phyloP scores from a whole-genome alignment of 2,329 filamentous ascomycete genomes.

The Neonectria coccinea region DNA sequence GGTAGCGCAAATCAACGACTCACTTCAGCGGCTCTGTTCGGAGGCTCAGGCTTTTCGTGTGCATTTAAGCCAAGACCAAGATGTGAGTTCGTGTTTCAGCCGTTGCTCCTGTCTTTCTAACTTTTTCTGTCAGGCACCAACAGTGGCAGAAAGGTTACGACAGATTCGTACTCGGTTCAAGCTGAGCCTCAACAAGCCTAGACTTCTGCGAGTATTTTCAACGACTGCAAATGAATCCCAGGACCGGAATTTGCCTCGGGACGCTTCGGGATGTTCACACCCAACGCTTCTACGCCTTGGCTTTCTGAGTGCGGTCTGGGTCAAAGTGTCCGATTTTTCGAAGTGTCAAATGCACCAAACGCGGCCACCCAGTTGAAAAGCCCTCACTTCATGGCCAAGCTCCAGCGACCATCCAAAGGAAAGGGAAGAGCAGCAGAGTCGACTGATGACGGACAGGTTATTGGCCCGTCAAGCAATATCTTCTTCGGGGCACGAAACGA shows the following conservation, averaged over 20 bases:
- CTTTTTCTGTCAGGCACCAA: not conserved
- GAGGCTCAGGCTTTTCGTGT: not conserved
- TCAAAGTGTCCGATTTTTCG: not conserved
- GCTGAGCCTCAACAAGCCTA: not conserved
- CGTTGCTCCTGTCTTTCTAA: not conserved
- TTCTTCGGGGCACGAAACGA: not conserved
- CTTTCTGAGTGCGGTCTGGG: not conserved
- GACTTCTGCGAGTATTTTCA: slow-evolving; percentile 1
- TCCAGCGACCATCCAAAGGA: not conserved
- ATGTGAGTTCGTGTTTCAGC: not conserved
- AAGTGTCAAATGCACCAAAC: not conserved
- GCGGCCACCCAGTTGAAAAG: not conserved
- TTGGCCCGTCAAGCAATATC: not conserved
- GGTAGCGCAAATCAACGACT: not conserved
- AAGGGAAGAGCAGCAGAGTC: not conserved
- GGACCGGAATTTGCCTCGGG: not conserved
- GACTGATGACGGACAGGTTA: not conserved
- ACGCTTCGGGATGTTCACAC: not conserved
- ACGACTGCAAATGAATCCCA: not conserved
- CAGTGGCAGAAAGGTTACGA: not conserved
- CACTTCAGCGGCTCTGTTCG: not conserved
- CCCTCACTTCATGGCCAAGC: not conserved
- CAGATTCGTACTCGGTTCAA: not conserved
- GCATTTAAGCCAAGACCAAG: not conserved
- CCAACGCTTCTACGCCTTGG: not conserved